Evolutionary conservation across 2,329 filamentous ascomycete genomes (phyloP).

Genomic region (Calycina herbarum): DNA sequence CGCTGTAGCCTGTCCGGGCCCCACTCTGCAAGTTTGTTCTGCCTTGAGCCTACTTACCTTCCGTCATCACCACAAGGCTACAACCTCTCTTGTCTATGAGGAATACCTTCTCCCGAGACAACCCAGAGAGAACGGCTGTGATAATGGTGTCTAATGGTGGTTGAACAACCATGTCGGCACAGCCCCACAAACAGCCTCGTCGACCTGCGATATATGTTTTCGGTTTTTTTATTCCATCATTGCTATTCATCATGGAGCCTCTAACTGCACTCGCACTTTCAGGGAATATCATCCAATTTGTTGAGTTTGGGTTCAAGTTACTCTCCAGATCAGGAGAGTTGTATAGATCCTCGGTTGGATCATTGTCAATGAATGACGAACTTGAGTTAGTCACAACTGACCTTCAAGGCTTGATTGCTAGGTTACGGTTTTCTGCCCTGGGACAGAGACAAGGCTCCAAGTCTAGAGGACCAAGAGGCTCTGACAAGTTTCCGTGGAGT

Average conservation of each 20-base stretch:
- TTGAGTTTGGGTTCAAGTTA: slow-evolving; percentile 12
- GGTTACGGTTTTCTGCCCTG: background rate
- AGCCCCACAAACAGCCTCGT: too few species aligned
- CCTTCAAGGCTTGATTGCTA: background rate
- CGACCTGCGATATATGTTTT: too few species aligned
- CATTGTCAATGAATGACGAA: slow-evolving; percentile 7
- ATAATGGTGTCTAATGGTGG: too few species aligned
- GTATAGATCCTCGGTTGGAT: slow-evolving; percentile 11
- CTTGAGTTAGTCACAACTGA: slow-evolving; percentile 12
- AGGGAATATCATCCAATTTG: slow-evolving; percentile 13
- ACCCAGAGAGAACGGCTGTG: too few species aligned
- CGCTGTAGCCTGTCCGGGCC: too few species aligned
- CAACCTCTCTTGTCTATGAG: too few species aligned
- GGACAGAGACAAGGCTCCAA: background rate
- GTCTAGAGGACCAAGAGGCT: background rate
- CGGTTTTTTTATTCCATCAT: too few species aligned
- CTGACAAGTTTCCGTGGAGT: background rate
- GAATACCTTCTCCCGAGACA: too few species aligned
- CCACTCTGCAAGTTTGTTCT: too few species aligned
- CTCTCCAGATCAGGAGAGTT: slow-evolving; percentile 3
- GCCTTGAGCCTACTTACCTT: too few species aligned
- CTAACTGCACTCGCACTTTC: slow-evolving; percentile 16
- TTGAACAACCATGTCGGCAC: too few species aligned
- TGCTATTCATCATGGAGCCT: slow-evolving; percentile 6
- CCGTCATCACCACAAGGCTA: too few species aligned